These are phyloP conservation scores for Mallotus nudiflorus DNA, from an alignment of 345 rosid species.

Conservation along the genomic window DNA sequence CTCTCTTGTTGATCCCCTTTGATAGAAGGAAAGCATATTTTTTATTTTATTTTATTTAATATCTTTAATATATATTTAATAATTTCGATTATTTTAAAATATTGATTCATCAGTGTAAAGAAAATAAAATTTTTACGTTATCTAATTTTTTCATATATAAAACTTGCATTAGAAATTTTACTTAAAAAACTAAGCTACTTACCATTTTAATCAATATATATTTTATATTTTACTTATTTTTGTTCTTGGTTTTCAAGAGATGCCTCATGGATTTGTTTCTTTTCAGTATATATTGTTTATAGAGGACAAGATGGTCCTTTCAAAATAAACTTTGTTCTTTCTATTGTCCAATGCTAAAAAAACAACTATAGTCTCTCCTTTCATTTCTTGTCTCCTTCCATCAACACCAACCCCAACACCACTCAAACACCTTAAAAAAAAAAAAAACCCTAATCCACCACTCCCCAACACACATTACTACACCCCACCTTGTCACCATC, in stretches of 20 bases:
- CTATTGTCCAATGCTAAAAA: slow-evolving; percentile 28
- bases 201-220: too few species aligned
- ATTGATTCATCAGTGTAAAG: too few species aligned
- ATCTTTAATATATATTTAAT: too few species aligned
- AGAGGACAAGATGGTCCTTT: slow-evolving; percentile 62
- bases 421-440: slow-evolving; percentile 9
- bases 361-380: slow-evolving; percentile 26
- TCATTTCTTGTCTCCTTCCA: slow-evolving; percentile 42
- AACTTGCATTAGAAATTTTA: too few species aligned
- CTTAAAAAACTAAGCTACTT: too few species aligned
- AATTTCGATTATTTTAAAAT: too few species aligned
- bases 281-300: slow-evolving; percentile 28
- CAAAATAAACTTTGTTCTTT: slow-evolving; percentile 42
- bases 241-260: background rate
- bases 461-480: slow-evolving; percentile 8
- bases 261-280: slow-evolving; percentile 29
- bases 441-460: slow-evolving; percentile 10
- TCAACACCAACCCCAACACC: slow-evolving; percentile 32
- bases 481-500: background rate
- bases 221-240: too few species aligned
- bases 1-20: background rate
- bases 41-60: too few species aligned
- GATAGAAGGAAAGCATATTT: background rate
- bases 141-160: too few species aligned
- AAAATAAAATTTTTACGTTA: too few species aligned